Evolutionary conservation across 225 moss, liverwort and hornwort species (phyloP).

Genomic region (Ulota crispa): DNA sequence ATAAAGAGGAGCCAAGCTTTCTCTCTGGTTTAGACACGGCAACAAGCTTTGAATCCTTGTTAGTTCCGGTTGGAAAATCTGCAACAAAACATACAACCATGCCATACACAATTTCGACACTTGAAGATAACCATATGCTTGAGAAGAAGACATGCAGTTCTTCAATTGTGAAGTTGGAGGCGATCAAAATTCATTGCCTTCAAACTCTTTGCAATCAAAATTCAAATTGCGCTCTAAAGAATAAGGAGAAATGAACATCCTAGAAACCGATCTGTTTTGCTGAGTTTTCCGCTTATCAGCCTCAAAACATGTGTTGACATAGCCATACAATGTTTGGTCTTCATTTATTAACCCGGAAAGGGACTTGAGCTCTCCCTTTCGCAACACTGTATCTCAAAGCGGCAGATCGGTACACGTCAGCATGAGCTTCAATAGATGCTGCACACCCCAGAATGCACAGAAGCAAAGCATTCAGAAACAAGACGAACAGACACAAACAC

Average conservation of each 20-base stretch:
- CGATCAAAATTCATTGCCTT: background rate
- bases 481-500: background rate
- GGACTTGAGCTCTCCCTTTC: slow-evolving; percentile 13
- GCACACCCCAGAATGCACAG: slow-evolving; percentile 29
- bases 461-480: slow-evolving; percentile 4
- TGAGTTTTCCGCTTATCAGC: slow-evolving; percentile 8
- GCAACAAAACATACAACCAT: background rate
- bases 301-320: background rate
- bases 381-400: slow-evolving; percentile 50
- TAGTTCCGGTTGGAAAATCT: background rate
- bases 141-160: slow-evolving; percentile 2
- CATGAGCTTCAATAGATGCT: slow-evolving; percentile 69
- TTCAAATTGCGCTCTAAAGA: slow-evolving; percentile 1
- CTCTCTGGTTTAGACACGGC: background rate
- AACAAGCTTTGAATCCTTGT: background rate
- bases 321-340: background rate
- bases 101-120: background rate
- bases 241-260: slow-evolving; percentile 10
- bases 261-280: slow-evolving; percentile 13
- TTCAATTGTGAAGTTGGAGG: slow-evolving; percentile 2
- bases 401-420: slow-evolving; percentile 76
- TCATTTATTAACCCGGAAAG: background rate
- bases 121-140: slow-evolving; percentile 1
- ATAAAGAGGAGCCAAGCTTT: background rate
- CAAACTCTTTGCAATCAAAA: too few species aligned